These are phyloP conservation scores for Rubus parviflorus DNA, from an alignment of 306 rosid species.

Conservation along the genomic window DNA sequence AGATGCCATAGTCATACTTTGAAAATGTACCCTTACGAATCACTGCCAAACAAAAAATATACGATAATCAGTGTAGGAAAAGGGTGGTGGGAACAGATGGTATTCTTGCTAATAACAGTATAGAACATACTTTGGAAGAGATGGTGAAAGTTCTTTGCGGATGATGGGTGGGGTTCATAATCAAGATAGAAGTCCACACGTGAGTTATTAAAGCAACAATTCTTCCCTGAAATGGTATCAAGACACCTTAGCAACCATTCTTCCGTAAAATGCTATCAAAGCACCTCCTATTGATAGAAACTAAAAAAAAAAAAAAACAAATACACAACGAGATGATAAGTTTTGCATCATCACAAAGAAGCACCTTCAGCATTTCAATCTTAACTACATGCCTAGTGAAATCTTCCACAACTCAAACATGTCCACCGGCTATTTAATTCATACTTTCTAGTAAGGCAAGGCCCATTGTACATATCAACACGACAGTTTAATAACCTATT, in stretches of 20 bases:
- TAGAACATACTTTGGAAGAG: constrained; percentile 86
- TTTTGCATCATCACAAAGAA: not conserved
- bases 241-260: constrained; percentile 15
- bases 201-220: constrained; percentile 88
- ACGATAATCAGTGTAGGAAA: constrained; percentile 8
- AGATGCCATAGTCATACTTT: constrained; percentile 76
- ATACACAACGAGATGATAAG: not conserved
- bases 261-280: not conserved
- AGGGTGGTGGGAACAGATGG: not conserved
- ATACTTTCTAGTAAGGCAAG: not conserved
- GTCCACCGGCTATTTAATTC: not conserved
- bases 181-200: constrained; percentile 74
- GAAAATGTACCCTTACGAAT: constrained; percentile 80
- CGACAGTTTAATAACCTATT: not conserved
- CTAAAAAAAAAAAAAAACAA: not conserved
- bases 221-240: constrained; percentile 64
- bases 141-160: constrained; percentile 81
- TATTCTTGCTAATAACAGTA: constrained; percentile 21
- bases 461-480: not conserved
- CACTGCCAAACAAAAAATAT: constrained; percentile 53
- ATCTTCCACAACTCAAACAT: not conserved
- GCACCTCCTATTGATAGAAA: not conserved
- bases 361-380: not conserved
- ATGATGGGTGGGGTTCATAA: constrained; percentile 86
- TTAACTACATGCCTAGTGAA: not conserved